Conservation (phyloP, 345 rosid species). For the Boechera divaricarpa region DNA sequence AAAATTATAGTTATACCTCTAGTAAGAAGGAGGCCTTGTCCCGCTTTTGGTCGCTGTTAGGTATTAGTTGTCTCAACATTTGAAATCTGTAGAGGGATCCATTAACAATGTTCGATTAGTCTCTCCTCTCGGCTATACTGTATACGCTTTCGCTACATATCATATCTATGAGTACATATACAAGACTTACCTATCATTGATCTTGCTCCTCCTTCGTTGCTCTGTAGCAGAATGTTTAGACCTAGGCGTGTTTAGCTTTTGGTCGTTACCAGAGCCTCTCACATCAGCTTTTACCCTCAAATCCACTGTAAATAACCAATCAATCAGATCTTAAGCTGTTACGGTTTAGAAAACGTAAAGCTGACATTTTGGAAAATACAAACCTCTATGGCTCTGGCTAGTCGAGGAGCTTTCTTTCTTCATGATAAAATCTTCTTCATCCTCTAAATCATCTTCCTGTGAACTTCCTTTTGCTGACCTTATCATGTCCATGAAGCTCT, state of each 20-base stretch:
- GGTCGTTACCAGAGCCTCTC: slow-evolving; percentile 64
- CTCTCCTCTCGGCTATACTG: background rate
- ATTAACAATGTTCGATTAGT: slow-evolving; percentile 7
- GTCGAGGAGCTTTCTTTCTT: slow-evolving; percentile 75
- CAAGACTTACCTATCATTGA: slow-evolving; percentile 77
- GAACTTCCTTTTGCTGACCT: slow-evolving; percentile 70
- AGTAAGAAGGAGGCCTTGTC: slow-evolving; percentile 95
- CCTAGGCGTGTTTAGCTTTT: slow-evolving; percentile 82
- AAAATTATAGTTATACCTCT: slow-evolving; percentile 62
- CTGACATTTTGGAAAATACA: background rate
- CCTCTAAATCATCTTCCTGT: slow-evolving; percentile 71
- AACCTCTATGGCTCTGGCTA: slow-evolving; percentile 59
- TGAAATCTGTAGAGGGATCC: slow-evolving; percentile 70
- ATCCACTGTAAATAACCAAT: slow-evolving; percentile 52
- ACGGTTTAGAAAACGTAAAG: background rate
- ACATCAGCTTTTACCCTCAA: slow-evolving; percentile 69
- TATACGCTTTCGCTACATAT: slow-evolving; percentile 14
- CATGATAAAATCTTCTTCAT: slow-evolving; percentile 71
- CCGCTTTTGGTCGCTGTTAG: slow-evolving; percentile 90
- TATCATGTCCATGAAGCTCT: slow-evolving; percentile 93
- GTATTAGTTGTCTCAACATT: slow-evolving; percentile 82
- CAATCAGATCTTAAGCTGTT: slow-evolving; percentile 19
- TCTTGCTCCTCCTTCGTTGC: slow-evolving; percentile 97
- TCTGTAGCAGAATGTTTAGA: slow-evolving; percentile 99
- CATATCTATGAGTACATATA: background rate